A percentile compares a stretch with the other conserved stretches of the same genome.
Conservation (phyloP, 2,329 filamentous ascomycete genomes). For the Paracoccidioides brasiliensis region DNA sequence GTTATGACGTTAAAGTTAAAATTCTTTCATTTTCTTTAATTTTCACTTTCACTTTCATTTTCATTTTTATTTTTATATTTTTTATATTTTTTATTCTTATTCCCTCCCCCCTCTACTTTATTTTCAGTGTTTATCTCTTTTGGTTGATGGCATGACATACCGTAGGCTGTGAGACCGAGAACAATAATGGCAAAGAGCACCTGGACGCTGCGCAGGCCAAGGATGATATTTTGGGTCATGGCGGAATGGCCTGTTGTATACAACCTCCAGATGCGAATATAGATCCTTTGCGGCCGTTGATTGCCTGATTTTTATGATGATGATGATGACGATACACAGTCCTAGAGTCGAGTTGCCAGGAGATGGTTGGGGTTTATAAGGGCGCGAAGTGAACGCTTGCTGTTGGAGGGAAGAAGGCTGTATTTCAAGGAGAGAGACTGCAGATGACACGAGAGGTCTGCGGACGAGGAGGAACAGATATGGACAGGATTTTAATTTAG, state of each 20-base stretch:
- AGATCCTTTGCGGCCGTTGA: not conserved
- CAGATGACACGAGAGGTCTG: too few species aligned
- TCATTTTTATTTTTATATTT: constrained; percentile 2
- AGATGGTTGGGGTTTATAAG: too few species aligned
- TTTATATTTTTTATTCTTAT: not conserved
- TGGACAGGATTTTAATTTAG: too few species aligned
- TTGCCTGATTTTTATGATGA: too few species aligned
- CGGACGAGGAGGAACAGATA: too few species aligned
- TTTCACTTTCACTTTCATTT: not conserved
- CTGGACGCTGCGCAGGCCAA: constrained; percentile 48
- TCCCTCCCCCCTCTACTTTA: not conserved
- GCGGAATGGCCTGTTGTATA: not conserved
- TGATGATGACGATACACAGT: too few species aligned
- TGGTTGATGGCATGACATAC: constrained; percentile 35
- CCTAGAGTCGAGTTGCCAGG: too few species aligned
- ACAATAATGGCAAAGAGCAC: constrained; percentile 58
- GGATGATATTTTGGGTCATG: constrained; percentile 4
- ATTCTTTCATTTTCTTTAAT: not conserved
- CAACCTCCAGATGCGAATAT: not conserved
- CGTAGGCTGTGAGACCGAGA: constrained; percentile 60
- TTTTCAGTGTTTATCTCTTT: not conserved
- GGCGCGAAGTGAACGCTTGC: too few species aligned
- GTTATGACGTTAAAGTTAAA: not conserved
- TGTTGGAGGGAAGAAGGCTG: too few species aligned
- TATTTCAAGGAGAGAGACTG: too few species aligned